Percentiles rank a stretch among this genome's conserved stretches.
phyloP scores from a whole-genome alignment of 139 green algal genomes.

The Haematococcus sp. region DNA sequence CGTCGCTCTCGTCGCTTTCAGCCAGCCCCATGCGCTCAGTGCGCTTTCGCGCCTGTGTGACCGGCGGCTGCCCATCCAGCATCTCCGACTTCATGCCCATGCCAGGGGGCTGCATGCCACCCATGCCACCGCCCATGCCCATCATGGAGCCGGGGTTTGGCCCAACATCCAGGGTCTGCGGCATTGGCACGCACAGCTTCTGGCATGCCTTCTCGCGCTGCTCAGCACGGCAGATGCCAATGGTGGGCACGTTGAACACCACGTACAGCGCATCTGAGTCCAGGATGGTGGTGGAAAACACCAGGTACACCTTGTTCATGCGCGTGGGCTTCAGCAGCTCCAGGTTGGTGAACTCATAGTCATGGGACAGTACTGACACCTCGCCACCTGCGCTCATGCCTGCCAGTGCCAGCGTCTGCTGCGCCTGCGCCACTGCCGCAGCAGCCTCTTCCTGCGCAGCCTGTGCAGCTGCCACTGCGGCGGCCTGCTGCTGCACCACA shows the following conservation, averaged over 20 bases:
- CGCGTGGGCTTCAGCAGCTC: constrained; percentile 62
- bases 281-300: constrained; percentile 20
- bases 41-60: too few species aligned
- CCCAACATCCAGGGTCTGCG: neutral
- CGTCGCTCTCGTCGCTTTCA: too few species aligned
- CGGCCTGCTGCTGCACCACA: constrained; percentile 7
- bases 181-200: constrained; percentile 33
- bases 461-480: constrained; percentile 7
- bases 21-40: too few species aligned
- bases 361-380: constrained; percentile 17
- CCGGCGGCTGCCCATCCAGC: too few species aligned
- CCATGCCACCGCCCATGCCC: too few species aligned
- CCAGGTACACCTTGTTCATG: constrained; percentile 52
- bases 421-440: too few species aligned
- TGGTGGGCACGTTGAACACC: constrained; percentile 47
- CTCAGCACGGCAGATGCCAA: constrained; percentile 58
- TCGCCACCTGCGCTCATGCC: neutral
- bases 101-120: too few species aligned
- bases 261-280: constrained; percentile 40
- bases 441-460: neutral
- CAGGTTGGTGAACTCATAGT: constrained; percentile 62
- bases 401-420: too few species aligned
- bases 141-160: too few species aligned
- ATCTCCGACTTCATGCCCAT: too few species aligned
- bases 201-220: constrained; percentile 54